phyloP scores from a whole-genome alignment of 345 rosid species.

The Capsella bursapastoris region DNA sequence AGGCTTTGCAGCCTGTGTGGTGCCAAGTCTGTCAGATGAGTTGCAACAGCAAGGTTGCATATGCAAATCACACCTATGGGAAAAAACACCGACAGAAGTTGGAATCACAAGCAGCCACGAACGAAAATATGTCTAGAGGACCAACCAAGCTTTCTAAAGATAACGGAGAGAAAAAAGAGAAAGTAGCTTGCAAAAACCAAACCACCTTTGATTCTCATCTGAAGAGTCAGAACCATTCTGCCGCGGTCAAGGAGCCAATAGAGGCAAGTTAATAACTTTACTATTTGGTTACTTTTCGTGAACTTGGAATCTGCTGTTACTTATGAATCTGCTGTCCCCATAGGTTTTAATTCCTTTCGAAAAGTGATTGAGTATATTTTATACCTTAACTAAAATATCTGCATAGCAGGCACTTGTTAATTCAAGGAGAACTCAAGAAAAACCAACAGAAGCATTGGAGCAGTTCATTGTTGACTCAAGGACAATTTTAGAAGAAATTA shows the following conservation, averaged over 20 bases:
- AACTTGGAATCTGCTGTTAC: not conserved
- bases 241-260: slow-evolving; percentile 16
- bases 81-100: slow-evolving; percentile 25
- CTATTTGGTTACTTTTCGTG: not conserved
- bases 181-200: slow-evolving; percentile 8
- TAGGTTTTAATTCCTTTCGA: not conserved
- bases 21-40: slow-evolving; percentile 36
- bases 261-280: slow-evolving; percentile 33
- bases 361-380: not conserved
- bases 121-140: slow-evolving; percentile 2
- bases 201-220: slow-evolving; percentile 21
- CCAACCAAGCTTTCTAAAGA: slow-evolving; percentile 19
- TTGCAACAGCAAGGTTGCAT: slow-evolving; percentile 31
- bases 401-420: not conserved
- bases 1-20: slow-evolving; percentile 31
- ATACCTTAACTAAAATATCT: not conserved
- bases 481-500: not conserved
- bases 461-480: not conserved
- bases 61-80: slow-evolving; percentile 34
- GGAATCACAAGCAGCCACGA: slow-evolving; percentile 14
- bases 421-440: not conserved
- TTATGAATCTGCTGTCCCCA: not conserved
- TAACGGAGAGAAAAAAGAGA: slow-evolving; percentile 15
- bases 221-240: slow-evolving; percentile 5
- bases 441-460: not conserved